Conservation (phyloP, 2,329 filamentous ascomycete species). For the Aspergillus transmontanensis region DNA sequence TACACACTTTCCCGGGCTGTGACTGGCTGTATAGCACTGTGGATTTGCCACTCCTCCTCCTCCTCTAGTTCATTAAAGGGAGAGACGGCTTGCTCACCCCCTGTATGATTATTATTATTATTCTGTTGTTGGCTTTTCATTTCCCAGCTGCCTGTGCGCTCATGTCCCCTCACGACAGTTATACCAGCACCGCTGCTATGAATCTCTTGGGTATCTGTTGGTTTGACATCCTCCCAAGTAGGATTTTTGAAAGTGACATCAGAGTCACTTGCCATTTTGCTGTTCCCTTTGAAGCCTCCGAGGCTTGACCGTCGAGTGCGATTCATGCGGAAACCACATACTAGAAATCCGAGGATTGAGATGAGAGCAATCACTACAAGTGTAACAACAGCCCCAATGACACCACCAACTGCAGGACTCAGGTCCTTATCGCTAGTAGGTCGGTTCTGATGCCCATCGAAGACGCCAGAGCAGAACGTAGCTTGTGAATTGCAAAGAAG, state of each 20-base stretch:
- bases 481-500: slow-evolving; percentile 46
- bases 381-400: slow-evolving; percentile 59
- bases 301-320: slow-evolving; percentile 43
- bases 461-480: slow-evolving; percentile 55
- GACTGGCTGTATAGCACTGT: slow-evolving; percentile 46
- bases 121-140: slow-evolving; percentile 43
- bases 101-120: slow-evolving; percentile 17
- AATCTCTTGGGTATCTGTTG: slow-evolving; percentile 33
- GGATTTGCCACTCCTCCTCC: slow-evolving; percentile 39
- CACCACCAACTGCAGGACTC: slow-evolving; percentile 53
- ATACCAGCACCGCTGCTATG: slow-evolving; percentile 17
- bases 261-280: slow-evolving; percentile 57
- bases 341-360: slow-evolving; percentile 42
- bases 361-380: slow-evolving; percentile 50
- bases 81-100: slow-evolving; percentile 24
- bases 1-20: slow-evolving; percentile 53
- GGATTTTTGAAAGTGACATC: slow-evolving; percentile 50
- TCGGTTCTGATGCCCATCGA: slow-evolving; percentile 17
- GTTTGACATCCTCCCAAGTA: slow-evolving; percentile 43
- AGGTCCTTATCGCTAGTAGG: slow-evolving; percentile 27
- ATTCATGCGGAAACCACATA: slow-evolving; percentile 51
- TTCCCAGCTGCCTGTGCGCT: slow-evolving; percentile 62
- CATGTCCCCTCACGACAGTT: slow-evolving; percentile 45
- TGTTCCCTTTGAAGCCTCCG: slow-evolving; percentile 59
- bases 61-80: slow-evolving; percentile 52